Percentiles rank a stretch among this genome's conserved stretches.
Conservation (phyloP, 108 stramenopile species). For the Aurantiochytrium sp. region DNA sequence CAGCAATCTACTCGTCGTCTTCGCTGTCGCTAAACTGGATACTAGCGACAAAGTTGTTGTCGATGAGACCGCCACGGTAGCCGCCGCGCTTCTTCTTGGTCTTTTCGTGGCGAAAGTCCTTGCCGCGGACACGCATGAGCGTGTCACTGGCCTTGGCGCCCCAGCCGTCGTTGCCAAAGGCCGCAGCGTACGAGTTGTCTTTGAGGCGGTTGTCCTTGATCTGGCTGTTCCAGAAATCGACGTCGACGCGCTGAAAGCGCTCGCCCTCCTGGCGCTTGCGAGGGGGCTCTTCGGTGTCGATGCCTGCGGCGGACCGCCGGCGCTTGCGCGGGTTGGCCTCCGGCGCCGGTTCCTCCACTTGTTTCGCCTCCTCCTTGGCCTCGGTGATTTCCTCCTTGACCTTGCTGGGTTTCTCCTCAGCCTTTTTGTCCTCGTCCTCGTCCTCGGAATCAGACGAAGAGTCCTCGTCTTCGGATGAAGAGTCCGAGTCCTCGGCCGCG, state of each 20-base stretch:
- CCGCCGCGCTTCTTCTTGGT: constrained; percentile 90
- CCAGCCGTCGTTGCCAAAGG: constrained; percentile 89
- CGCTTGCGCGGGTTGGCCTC: constrained; percentile 33
- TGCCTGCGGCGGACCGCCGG: neutral
- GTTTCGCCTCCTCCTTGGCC: constrained; percentile 3
- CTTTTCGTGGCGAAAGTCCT: constrained; percentile 97
- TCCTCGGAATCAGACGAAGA: neutral
- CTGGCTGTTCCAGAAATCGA: constrained; percentile 77
- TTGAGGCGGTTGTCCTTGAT: constrained; percentile 81
- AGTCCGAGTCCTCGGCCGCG: neutral
- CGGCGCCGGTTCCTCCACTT: constrained; percentile 46
- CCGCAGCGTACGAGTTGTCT: constrained; percentile 83
- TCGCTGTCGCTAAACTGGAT: neutral
- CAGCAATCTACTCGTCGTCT: neutral
- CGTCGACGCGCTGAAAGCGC: constrained; percentile 91
- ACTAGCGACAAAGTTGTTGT: constrained; percentile 54
- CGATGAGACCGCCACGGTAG: constrained; percentile 59
- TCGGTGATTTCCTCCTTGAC: neutral
- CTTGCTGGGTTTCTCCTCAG: neutral
- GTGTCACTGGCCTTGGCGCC: constrained; percentile 87
- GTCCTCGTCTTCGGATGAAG: neutral
- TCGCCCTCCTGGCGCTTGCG: constrained; percentile 61
- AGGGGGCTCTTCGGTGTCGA: constrained; percentile 54
- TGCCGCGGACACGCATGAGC: constrained; percentile 84
- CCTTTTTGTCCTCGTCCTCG: neutral